Conservation (phyloP, 208 protist species). For the Naegleria gruberi region DNA sequence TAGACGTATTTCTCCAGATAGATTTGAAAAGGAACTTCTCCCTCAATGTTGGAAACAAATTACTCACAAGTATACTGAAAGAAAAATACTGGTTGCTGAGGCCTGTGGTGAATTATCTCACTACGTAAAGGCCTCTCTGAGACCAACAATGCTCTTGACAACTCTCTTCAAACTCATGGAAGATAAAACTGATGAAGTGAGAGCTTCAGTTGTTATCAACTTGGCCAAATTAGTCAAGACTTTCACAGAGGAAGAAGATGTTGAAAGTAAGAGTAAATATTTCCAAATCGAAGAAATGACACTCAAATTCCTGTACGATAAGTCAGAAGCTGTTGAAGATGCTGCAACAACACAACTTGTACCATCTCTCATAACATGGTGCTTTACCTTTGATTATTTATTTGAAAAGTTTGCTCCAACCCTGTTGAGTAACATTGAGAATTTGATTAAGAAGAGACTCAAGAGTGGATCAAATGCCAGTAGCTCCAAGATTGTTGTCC, state of each 20-base stretch:
- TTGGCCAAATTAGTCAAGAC: neutral
- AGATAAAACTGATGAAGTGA: neutral
- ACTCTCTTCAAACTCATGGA: neutral
- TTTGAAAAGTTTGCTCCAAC: neutral
- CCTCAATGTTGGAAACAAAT: constrained; percentile 29
- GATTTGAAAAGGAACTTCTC: constrained; percentile 17
- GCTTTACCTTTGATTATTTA: neutral
- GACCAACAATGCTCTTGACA: neutral
- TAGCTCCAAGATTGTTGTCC: neutral
- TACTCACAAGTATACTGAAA: neutral
- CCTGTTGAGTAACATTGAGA: neutral
- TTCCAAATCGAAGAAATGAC: neutral
- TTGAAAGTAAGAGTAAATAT: neutral
- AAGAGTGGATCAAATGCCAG: neutral
- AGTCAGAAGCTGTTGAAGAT: neutral
- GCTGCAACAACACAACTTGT: neutral
- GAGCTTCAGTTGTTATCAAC: neutral
- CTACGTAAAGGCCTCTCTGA: neutral
- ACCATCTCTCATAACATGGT: neutral
- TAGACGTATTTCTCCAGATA: neutral
- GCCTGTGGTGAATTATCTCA: neutral
- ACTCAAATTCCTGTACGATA: neutral
- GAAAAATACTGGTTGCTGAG: constrained; percentile 24
- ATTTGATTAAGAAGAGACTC: constrained; percentile 1
- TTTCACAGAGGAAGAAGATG: neutral